Evolutionary conservation across 73 alveolate genomes (phyloP).

Genomic region (Tetrahymena borealis): DNA sequence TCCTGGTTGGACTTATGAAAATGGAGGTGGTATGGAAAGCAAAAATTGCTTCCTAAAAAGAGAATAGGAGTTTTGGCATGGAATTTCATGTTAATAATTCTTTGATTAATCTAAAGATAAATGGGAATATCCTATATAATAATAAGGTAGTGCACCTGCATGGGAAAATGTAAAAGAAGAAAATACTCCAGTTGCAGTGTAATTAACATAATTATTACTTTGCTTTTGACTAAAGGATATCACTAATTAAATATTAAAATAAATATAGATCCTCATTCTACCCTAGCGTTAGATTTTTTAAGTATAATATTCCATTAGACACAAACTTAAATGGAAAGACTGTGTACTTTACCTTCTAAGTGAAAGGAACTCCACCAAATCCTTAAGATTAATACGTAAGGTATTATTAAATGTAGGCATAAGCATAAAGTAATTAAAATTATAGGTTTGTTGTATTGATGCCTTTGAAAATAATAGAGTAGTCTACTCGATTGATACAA

Average conservation of each 20-base stretch:
- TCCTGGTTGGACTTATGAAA: slow-evolving; percentile 53
- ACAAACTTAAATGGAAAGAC: slow-evolving; percentile 1
- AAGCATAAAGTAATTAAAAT: background rate
- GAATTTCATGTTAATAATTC: slow-evolving; percentile 7
- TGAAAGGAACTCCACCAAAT: slow-evolving; percentile 53
- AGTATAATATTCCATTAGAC: background rate
- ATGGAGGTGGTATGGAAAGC: slow-evolving; percentile 10
- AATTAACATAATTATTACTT: background rate
- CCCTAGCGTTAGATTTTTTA: slow-evolving; percentile 21
- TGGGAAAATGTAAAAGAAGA: slow-evolving; percentile 32
- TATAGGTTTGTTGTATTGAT: background rate
- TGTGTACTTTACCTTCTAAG: slow-evolving; percentile 24
- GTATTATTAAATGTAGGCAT: background rate
- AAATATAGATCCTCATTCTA: slow-evolving; percentile 23
- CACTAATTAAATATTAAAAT: too few species aligned
- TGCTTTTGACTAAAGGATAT: too few species aligned
- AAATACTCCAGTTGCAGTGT: slow-evolving; percentile 21
- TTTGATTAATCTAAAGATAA: slow-evolving; percentile 29
- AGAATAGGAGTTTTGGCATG: slow-evolving; percentile 65
- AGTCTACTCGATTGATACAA: background rate
- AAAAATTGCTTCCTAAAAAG: background rate
- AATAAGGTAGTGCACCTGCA: slow-evolving; percentile 10
- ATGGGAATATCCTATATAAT: background rate
- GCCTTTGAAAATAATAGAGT: slow-evolving; percentile 5
- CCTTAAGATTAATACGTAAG: slow-evolving; percentile 32